Evolutionary conservation across 208 protist genomes (phyloP), one percentile per base, ranked within the genome.

Genomic region (Phytomonas francai): DNA sequence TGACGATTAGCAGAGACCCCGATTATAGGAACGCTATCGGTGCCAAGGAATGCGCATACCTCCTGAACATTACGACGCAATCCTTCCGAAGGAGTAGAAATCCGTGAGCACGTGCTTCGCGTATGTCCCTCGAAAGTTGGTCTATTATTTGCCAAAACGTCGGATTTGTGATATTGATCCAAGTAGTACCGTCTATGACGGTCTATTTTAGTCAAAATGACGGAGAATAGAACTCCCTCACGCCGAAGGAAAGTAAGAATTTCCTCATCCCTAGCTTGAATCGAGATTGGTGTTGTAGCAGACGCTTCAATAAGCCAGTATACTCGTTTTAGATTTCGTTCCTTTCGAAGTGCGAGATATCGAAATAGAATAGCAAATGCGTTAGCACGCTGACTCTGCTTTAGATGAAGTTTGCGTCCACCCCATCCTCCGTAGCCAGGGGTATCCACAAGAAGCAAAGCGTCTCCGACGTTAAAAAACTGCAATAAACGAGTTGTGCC

Each of bases 401-500:
- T 71, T 71, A 87, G 73, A 11, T 59, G 68, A 22, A 87, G 49
- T 11, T 78, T 22, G 3, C 85, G 79, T 4, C 86, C 77, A 59
- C 70, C 72, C 88, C 91, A 96, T 11, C 82, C 83, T 36, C 91
- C 91, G 72, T 96, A 96, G 28, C 91, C 88, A 59, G 91, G 91
- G 3, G 88, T 93, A 68, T 94, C 91, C 7, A 94, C 88, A 30
- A 96, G 76, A 39, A 94, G 77, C 42, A 96, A 68, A 8, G 79
- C 87, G 63, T 94, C 91, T 27, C 88, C 91, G 5, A 94, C 91
- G 64, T 94, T 96, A 71, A 94, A 96, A 74, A 96, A 96, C 63
- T 94, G 79, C 12, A 96, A 76, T 28, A 88, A 65, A 22, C 85
- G 80, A 16, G 88, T 94, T 27, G 84, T 90, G 61, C 91, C 91